These are phyloP conservation scores for Rhodosporidiobolus sp. DNA, from an alignment of 768 basidiomycete species.

Conservation along the genomic window DNA sequence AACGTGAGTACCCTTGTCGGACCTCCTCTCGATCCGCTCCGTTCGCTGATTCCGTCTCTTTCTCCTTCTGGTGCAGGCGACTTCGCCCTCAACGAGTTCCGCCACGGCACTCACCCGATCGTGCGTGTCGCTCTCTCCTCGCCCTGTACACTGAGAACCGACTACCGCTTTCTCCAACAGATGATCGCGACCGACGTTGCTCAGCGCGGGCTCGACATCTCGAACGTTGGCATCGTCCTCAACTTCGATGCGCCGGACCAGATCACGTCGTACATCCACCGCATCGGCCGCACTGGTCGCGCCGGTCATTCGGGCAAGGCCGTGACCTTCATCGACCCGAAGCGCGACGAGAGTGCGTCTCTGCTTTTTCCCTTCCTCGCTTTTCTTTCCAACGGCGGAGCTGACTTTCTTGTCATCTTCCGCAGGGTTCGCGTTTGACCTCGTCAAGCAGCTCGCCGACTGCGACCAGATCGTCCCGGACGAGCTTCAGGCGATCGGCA, in stretches of 20 bases:
- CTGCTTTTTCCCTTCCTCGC: background rate
- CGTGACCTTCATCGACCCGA: constrained; percentile 79
- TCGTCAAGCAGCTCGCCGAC: background rate
- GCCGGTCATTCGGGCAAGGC: constrained; percentile 84
- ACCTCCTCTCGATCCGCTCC: too few species aligned
- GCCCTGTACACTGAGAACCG: too few species aligned
- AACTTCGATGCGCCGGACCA: constrained; percentile 32
- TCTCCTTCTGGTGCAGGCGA: constrained; percentile 51
- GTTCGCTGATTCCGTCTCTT: background rate
- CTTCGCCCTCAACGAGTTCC: constrained; percentile 97
- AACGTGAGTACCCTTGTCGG: too few species aligned
- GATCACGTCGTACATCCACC: constrained; percentile 68
- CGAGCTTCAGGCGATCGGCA: constrained; percentile 1
- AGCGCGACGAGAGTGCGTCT: background rate
- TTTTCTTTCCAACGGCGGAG: background rate
- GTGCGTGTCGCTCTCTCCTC: constrained; percentile 64
- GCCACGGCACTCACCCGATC: constrained; percentile 65
- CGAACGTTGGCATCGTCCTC: constrained; percentile 94
- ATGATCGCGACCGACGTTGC: constrained; percentile 98
- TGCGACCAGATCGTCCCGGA: background rate
- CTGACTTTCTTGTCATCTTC: background rate
- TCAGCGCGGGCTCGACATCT: constrained; percentile 98
- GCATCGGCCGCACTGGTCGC: constrained; percentile 85
- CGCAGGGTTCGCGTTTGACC: background rate
- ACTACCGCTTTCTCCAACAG: too few species aligned